A percentile compares a stretch with the other conserved stretches of the same genome.
These are phyloP conservation scores for Helicocarpus griseus DNA, from an alignment of 2,329 filamentous ascomycete species.

Conservation along the genomic window DNA sequence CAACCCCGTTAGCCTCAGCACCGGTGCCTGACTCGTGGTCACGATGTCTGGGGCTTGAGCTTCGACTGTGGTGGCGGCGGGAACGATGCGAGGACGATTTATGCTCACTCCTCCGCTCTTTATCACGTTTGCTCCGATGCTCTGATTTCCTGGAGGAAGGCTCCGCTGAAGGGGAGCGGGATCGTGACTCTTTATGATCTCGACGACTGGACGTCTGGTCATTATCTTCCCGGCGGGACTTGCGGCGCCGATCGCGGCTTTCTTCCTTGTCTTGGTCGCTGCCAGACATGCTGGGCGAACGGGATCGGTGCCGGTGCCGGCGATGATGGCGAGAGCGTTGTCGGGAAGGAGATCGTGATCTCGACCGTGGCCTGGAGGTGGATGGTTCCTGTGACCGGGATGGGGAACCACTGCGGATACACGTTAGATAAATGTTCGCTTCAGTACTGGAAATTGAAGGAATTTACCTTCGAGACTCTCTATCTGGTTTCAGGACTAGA, in stretches of 20 bases:
- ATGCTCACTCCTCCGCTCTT: slow-evolving; percentile 35
- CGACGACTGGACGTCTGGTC: slow-evolving; percentile 27
- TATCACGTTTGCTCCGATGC: slow-evolving; percentile 53
- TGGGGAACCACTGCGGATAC: slow-evolving; percentile 15
- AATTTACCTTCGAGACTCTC: slow-evolving; percentile 23
- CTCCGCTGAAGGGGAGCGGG: slow-evolving; percentile 58
- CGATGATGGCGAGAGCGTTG: slow-evolving; percentile 40
- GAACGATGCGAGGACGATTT: slow-evolving; percentile 39
- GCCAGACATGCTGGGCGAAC: slow-evolving; percentile 23
- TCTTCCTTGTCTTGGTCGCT: slow-evolving; percentile 27
- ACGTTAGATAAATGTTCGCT: slow-evolving; percentile 1
- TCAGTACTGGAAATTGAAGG: not conserved
- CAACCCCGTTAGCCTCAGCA: slow-evolving; percentile 3
- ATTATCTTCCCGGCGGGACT: slow-evolving; percentile 30
- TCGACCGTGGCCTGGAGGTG: slow-evolving; percentile 17
- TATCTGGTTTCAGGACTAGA: slow-evolving; percentile 2
- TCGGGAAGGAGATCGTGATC: slow-evolving; percentile 21
- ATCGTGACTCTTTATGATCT: slow-evolving; percentile 44
- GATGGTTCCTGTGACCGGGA: slow-evolving; percentile 29
- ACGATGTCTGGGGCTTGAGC: slow-evolving; percentile 23
- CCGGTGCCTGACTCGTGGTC: slow-evolving; percentile 6
- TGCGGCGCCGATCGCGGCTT: slow-evolving; percentile 21
- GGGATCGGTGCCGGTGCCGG: slow-evolving; percentile 44
- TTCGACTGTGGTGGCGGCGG: slow-evolving; percentile 40
- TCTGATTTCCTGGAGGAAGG: slow-evolving; percentile 47